These are phyloP conservation scores for Aspergillus ustus DNA, from an alignment of 2,329 filamentous ascomycete genomes.

Conservation along the genomic window DNA sequence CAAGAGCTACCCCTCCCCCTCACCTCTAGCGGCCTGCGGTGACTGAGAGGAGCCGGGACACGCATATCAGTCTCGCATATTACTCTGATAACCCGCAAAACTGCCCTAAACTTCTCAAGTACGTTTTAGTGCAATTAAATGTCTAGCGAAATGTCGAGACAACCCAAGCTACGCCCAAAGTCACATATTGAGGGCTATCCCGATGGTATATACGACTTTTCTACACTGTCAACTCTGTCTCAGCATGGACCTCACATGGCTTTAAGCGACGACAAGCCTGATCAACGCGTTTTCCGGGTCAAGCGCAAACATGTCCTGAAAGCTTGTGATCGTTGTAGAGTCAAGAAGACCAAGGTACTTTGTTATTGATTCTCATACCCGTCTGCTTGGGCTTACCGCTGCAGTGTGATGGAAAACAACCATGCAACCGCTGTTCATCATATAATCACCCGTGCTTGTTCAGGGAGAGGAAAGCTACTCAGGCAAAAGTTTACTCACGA, in stretches of 20 bases:
- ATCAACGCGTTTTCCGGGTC: constrained; percentile 47
- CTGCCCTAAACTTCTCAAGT: neutral
- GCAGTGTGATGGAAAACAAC: constrained; percentile 52
- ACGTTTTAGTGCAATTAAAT: neutral
- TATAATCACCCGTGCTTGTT: constrained; percentile 52
- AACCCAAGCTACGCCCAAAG: constrained; percentile 46
- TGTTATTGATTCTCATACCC: constrained; percentile 7
- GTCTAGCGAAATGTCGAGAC: constrained; percentile 44
- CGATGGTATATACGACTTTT: constrained; percentile 41
- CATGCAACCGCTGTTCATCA: constrained; percentile 49
- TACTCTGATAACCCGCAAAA: neutral
- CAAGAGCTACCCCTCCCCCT: constrained; percentile 23
- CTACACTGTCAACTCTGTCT: constrained; percentile 36
- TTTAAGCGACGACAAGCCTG: constrained; percentile 39
- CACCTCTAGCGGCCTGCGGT: constrained; percentile 13
- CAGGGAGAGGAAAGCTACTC: constrained; percentile 49
- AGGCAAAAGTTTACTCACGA: constrained; percentile 50
- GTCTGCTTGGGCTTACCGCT: constrained; percentile 20
- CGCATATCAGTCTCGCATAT: constrained; percentile 8
- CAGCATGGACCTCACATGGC: constrained; percentile 35
- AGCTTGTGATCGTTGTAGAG: constrained; percentile 51
- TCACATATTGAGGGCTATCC: constrained; percentile 40
- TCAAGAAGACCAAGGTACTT: constrained; percentile 52
- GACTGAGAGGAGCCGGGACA: constrained; percentile 12
- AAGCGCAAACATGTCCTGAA: constrained; percentile 52